Base-by-base conservation (phyloP, 371 early-diverging fungal genomes). In the Saksenaea vasiformis region DNA sequence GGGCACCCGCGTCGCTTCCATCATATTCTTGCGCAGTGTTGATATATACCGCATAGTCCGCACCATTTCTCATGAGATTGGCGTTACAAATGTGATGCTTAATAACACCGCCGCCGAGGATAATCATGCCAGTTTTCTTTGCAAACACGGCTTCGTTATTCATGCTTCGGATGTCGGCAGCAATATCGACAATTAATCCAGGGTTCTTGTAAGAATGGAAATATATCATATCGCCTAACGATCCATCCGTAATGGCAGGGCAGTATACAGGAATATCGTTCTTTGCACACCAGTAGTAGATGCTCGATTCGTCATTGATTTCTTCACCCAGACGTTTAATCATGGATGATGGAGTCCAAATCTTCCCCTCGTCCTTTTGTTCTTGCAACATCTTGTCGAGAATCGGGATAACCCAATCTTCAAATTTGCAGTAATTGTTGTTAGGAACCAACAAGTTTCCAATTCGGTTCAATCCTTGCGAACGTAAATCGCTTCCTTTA, bases 81-180 rank as follows among this genome's bases (percentile, higher is more conserved):
- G 99, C 99, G 74, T 99, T 99, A 75, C 98, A 95, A 67, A 99
- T 99, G 74, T 99, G 99, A 78, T 99, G 99, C 80, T 99, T 99
- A 63, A 99, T 85, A 14, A 99, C 83, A 15, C 99, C 99, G 65
- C 98, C 97, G n/a, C 99, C 99, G 31, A 99, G 83, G 64, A 99
- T 97, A 41, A 99, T 95, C 70, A 96, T 90, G 24, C 99, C 99
- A 0, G 99, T 98, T 79, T 96, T 94, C 66, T 92, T 90, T 14
- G 95, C 95, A 82, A 90, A 93, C 0, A 99, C 93, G 1, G 98
- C 95, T 66, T 96, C 87, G 68, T 88, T 87, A 80, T 99, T 99
- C 74, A 99, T 91, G 15, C 82, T 84, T 5, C 95, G 87, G 60
- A 99, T 98, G 75, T 99, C 99, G 31, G 89, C 88, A 2, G 92